Conservation (phyloP, 2,329 filamentous ascomycete genomes). For the Curvularia verruculosa region DNA sequence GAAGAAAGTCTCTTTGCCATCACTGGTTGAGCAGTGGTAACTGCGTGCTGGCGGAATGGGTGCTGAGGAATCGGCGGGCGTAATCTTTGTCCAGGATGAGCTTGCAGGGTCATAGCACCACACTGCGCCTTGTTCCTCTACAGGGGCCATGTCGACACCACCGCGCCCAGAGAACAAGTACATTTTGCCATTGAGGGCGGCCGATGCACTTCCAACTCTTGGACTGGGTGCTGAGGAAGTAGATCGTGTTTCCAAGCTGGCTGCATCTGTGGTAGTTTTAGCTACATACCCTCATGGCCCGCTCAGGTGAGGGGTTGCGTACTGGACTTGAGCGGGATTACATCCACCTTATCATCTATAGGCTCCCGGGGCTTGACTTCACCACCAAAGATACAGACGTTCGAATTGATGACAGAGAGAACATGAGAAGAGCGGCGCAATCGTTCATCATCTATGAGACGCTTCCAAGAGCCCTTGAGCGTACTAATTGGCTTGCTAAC, state of each 20-base stretch:
- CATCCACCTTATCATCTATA: conserved; percentile 74
- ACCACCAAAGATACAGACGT: conserved; percentile 78
- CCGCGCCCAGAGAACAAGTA: conserved; percentile 84
- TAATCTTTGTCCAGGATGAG: conserved; percentile 68
- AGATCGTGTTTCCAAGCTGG: conserved; percentile 32
- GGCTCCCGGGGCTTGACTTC: conserved; percentile 70
- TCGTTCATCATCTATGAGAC: conserved; percentile 40
- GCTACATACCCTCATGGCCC: conserved; percentile 28
- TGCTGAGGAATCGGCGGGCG: conserved; percentile 58
- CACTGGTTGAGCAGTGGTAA: conserved; percentile 71
- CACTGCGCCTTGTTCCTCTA: conserved; percentile 75
- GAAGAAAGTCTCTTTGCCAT: conserved; percentile 72
- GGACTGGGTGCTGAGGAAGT: conserved; percentile 62
- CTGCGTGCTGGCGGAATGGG: conserved; percentile 69
- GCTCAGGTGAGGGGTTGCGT: conserved; percentile 12
- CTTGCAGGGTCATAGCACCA: conserved; percentile 75
- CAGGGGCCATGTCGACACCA: conserved; percentile 69
- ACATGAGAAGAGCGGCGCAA: conserved; percentile 77
- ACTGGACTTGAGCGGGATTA: conserved; percentile 59
- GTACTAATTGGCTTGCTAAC: conserved; percentile 31
- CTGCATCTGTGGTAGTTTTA: conserved; percentile 53
- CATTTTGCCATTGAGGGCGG: conserved; percentile 70
- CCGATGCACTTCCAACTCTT: conserved; percentile 75
- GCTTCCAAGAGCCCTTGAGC: conserved; percentile 47
- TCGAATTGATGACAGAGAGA: conserved; percentile 64